Percentiles rank a stretch among this genome's conserved stretches.
Evolutionary conservation across 306 rosid species (phyloP).

Genomic region (Quercus suber): DNA sequence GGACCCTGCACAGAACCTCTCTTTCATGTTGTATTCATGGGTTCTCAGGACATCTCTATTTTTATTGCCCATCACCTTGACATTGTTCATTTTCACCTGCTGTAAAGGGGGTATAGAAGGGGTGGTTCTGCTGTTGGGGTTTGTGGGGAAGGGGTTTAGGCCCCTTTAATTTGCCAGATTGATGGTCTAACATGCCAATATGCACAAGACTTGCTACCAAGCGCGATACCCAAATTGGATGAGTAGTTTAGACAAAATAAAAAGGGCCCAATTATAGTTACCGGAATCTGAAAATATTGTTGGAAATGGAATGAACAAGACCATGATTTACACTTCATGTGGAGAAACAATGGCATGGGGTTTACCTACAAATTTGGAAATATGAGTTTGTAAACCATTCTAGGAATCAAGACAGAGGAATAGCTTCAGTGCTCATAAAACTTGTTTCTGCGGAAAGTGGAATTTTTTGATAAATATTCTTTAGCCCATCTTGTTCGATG

Average conservation of each 20-base stretch:
- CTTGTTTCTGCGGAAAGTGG: neutral
- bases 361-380: neutral
- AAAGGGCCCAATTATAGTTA: neutral
- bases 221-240: neutral
- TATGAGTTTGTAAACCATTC: neutral
- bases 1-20: neutral
- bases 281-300: neutral
- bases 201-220: neutral
- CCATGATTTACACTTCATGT: neutral
- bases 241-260: neutral
- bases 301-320: too few species aligned
- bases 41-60: neutral
- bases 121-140: too few species aligned
- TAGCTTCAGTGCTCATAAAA: neutral
- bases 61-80: too few species aligned
- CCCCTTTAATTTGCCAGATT: neutral
- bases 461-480: neutral
- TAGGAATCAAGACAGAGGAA: neutral
- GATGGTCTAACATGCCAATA: neutral
- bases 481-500: neutral
- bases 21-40: neutral
- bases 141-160: too few species aligned
- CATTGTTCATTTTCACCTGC: too few species aligned
- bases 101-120: too few species aligned
- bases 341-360: neutral